Base-by-base conservation (phyloP, 2,329 filamentous ascomycete genomes). In the Ceratocystiopsis sp. region DNA sequence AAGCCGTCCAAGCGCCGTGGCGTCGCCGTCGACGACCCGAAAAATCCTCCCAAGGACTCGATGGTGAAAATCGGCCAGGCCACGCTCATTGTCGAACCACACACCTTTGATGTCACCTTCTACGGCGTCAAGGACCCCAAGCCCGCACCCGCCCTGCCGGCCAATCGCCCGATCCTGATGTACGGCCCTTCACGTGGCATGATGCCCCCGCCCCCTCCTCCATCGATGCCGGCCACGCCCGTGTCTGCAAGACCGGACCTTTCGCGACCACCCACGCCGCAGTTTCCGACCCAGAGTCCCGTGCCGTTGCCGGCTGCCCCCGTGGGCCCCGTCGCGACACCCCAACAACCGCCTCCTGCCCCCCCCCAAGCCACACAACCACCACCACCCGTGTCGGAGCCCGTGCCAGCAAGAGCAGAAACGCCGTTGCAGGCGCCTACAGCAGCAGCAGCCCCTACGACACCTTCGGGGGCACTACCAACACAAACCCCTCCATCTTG, bases 61-160 rank as follows among this genome's bases (percentile, higher is more conserved):
- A 84, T 85, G 76, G 66, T 70, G 49, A 82, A 78, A 57, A 70
- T 84, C 18, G 84, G 84, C 51, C 73, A 72, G 51, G 77, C 83
- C 48, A 77, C 77, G 33, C 75, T 93, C 48, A 80, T 75, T 18
- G 75, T 87, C 46, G 84, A 87, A 57, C 84, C 84, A 38, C 82
- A 91, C 55, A 73, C 82, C 37, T 75, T 91, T 51, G 80, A 86
- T 50, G 82, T 81, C 15, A 79, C 73, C 39, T 73, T 86, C 65
- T 86, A 71, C 54, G 71, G 73, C 17, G 75, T 85, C 46, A 81
- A 82, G 54, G 78, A 81, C 42, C 66, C 70, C 9, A 75, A 73
- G 49, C 66, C 63, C 9, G 58, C 63, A 41, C 59, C 63, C 35
- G 59, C 62, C 19, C 61, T 59, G 47, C 61, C 54, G 45, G 50